Base-by-base conservation (phyloP, 2,329 filamentous ascomycete species). In the Xylaria sp. region DNA sequence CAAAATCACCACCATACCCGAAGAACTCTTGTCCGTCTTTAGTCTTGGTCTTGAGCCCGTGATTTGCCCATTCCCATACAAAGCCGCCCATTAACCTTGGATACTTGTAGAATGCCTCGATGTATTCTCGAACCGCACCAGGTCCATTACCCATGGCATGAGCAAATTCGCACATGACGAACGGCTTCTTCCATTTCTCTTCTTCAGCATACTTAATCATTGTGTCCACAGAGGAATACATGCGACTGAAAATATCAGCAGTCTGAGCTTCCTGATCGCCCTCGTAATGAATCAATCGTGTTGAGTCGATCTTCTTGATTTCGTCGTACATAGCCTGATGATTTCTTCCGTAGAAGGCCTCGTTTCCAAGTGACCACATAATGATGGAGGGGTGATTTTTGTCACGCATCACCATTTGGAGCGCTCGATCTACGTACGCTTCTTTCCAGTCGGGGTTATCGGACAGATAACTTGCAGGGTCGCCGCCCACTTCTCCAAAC, bases 131-230 rank as follows among this genome's bases (percentile, higher is more conserved):
- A 58, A 92, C 81, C 0, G 86, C 87, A 0, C 91, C 91, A 0
- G 90, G 91, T 0, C 90, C 91, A 67, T 92, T 93, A 0, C 91
- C 91, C 91, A 93, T 93, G 0, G 91, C 90, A 71, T 88, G 86
- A 0, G 81, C 81, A 67, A 82, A 88, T 67, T 89, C 87, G 63
- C 85, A 87, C 51, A 87, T 81, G 0, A 91, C 81, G 0, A 91
- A 81, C 0, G 89, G 89, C 76, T 91, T 87, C 48, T 80, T 75
- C 82, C 82, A 84, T n/a, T 81, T 77, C 20, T 78, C 77, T 60
- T 81, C 80, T 34, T 80, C 76, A 15, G 82, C 84, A 56, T 81
- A 76, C 23, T 79, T 76, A 37, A 81, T 77, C 69, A 84, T 78
- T n/a, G 78, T 77, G 77, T 85, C 81, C 0, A 89, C 80, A 0